A percentile compares a stretch with the other conserved stretches of the same genome.
These are phyloP conservation scores for Collybia sp. DNA, from an alignment of 768 basidiomycete species.

Conservation along the genomic window DNA sequence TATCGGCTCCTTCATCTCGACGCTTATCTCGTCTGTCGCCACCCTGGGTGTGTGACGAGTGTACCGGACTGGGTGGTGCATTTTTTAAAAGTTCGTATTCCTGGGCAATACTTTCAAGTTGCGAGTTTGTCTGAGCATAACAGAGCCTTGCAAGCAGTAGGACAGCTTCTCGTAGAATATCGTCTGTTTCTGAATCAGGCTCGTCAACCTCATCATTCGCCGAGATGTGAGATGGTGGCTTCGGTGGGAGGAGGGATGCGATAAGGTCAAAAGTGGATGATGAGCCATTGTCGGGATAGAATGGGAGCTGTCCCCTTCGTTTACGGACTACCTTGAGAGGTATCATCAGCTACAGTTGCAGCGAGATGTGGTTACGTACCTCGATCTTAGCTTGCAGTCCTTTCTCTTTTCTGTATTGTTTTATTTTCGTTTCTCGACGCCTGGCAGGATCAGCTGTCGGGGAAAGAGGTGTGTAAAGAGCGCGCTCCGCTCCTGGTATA, in stretches of 20 bases:
- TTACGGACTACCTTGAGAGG: conserved; percentile 45
- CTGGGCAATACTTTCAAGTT: conserved; percentile 63
- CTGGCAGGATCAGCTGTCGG: conserved; percentile 59
- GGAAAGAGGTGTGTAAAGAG: conserved; percentile 44
- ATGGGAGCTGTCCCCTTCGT: conserved; percentile 38
- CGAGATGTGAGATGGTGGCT: conserved; percentile 9
- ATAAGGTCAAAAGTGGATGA: conserved; percentile 59
- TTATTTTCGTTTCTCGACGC: conserved; percentile 85
- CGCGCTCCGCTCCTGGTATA: conserved; percentile 55
- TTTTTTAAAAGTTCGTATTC: conserved; percentile 66
- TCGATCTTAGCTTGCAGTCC: conserved; percentile 68
- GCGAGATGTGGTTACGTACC: conserved; percentile 32
- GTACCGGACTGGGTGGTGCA: conserved; percentile 41
- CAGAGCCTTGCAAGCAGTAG: conserved; percentile 70
- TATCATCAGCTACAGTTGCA: background rate
- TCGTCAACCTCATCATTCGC: conserved; percentile 34
- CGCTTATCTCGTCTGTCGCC: conserved; percentile 34
- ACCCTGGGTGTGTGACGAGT: conserved; percentile 15
- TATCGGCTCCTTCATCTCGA: conserved; percentile 41
- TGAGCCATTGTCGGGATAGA: conserved; percentile 21
- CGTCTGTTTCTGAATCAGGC: conserved; percentile 57
- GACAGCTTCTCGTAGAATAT: conserved; percentile 59
- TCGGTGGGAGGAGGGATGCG: conserved; percentile 49
- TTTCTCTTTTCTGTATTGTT: conserved; percentile 85
- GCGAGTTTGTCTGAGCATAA: conserved; percentile 64